Percentiles rank a stretch among this genome's conserved stretches.
Conservation (phyloP, 2,329 filamentous ascomycete genomes). For the Colletotrichum filicis region DNA sequence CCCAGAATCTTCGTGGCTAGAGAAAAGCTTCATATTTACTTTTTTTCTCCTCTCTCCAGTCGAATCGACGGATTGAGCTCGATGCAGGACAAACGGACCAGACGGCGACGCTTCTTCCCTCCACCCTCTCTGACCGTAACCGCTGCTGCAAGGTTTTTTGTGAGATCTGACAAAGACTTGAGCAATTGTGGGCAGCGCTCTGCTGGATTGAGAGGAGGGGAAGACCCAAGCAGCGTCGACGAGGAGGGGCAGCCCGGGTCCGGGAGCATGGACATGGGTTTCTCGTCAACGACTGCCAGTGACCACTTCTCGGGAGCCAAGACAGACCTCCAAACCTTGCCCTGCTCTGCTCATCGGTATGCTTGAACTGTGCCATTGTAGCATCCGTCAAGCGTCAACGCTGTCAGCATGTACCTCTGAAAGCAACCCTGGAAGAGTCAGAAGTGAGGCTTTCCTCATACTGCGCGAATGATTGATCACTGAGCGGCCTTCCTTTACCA, state of each 20-base stretch:
- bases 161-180: slow-evolving; percentile 33
- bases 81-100: neutral
- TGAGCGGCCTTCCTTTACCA: neutral
- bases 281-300: slow-evolving; percentile 17
- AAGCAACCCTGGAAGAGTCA: neutral
- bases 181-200: neutral
- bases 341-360: neutral
- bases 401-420: neutral
- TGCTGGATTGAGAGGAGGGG: slow-evolving; percentile 1
- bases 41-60: neutral
- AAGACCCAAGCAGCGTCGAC: neutral
- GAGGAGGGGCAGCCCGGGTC: slow-evolving; percentile 13
- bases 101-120: neutral
- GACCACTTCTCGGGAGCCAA: slow-evolving; percentile 19
- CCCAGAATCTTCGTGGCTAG: neutral
- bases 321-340: neutral
- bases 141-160: slow-evolving; percentile 15
- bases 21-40: neutral
- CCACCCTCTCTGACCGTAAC: slow-evolving; percentile 5
- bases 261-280: slow-evolving; percentile 29
- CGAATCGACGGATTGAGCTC: neutral
- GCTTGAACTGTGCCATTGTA: neutral
- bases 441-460: neutral
- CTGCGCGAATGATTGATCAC: neutral
- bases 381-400: neutral